Percentiles rank a stretch among this genome's conserved stretches.
Evolutionary conservation across 805 yeast species (phyloP).

Genomic region (Lipomyces anomalus): DNA sequence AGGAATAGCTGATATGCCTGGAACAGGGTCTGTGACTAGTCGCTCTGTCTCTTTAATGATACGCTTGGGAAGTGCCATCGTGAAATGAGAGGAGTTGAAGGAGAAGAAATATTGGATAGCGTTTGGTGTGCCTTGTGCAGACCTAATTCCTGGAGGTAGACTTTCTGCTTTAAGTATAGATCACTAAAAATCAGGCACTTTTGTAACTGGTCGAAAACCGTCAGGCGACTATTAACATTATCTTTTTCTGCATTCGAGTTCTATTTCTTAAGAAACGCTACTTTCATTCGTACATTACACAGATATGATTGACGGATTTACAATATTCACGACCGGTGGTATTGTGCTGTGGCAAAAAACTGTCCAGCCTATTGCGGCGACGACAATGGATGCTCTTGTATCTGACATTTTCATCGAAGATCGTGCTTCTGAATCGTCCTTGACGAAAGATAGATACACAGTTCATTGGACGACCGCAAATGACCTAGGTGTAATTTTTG

Average conservation of each 20-base stretch:
- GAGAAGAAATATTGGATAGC: no score
- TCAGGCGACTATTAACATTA: no score
- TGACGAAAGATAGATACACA: conserved; percentile 38
- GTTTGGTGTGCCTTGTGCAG: no score
- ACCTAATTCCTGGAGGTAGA: no score
- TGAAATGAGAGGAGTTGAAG: no score
- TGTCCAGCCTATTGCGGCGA: conserved; percentile 37
- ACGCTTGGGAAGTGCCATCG: conserved; percentile 68
- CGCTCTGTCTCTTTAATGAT: conserved; percentile 96
- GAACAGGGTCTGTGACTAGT: conserved; percentile 87
- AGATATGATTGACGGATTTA: conserved; percentile 48
- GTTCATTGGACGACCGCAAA: conserved; percentile 42
- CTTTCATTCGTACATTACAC: no score
- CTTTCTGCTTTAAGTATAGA: no score
- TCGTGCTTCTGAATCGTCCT: conserved; percentile 15
- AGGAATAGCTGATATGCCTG: conserved; percentile 90
- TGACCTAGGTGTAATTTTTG: conserved; percentile 41
- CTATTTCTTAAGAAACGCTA: no score
- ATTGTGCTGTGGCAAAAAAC: conserved; percentile 46
- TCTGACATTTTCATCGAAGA: conserved; percentile 43
- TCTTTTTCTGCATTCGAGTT: no score
- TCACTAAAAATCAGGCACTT: no score
- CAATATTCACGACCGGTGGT: conserved; percentile 50
- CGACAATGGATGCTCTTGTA: conserved; percentile 45
- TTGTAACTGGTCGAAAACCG: no score